Base-by-base conservation (phyloP, 2,329 filamentous ascomycete species). In the Exophiala mesophila region DNA sequence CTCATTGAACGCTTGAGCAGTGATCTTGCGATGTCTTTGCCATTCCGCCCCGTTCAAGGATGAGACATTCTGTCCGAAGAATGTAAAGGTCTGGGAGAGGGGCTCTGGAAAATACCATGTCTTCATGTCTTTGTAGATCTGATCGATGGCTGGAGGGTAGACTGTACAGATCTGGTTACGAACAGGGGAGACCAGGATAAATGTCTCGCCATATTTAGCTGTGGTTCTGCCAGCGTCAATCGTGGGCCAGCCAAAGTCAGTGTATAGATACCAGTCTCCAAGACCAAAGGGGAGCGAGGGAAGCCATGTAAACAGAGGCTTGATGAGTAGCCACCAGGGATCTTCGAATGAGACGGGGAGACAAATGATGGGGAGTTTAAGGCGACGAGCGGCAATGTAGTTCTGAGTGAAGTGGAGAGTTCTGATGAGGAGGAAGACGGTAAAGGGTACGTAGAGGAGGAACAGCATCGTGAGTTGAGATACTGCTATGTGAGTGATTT, bases 1-100 rank as follows among this genome's bases (percentile, higher is more conserved):
- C 41, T 72, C 68, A 34, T 66, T 69, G 55, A 72, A 71, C 3
- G 61, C 59, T 1, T 63, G 57, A 3, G 63, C 61, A 2, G 63
- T 67, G 17, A 69, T 55, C 34, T 62, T 64, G 12, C 69, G 61
- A 39, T 72, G 68, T 28, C 65, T 60, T 9, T 55, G 52, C 60
- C 61, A 57, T 19, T 58, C 56, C 20, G 57, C 48, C 3, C 59
- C 57, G 39, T 61, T 56, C 2, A 47, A 23, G 47, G 57, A 23
- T 37, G 20, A 36, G 5, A 66, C 46, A 44, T 65, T 65, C 4
- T 47, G 28, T 2, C 63, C 63, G 23, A 61, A 55, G 19, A 63
- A 48, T 3, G 58, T 50, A 33, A 65, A 44, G 5, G 46, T 45
- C 17, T 47, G 17, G 4, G 18, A 16, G n/a, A 39, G 31, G 12